Evolutionary conservation across 306 rosid genomes (phyloP).

Genomic region (Medicago arabica): DNA sequence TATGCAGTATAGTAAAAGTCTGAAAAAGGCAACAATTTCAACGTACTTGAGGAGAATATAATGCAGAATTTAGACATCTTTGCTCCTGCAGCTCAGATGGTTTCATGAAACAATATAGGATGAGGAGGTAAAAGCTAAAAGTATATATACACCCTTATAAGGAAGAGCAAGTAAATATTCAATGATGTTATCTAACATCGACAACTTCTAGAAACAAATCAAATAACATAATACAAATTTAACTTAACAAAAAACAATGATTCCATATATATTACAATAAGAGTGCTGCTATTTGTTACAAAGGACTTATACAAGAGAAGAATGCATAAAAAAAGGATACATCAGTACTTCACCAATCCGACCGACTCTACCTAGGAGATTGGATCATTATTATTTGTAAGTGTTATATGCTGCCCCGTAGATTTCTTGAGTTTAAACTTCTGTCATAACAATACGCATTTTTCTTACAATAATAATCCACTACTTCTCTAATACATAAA

Average conservation of each 20-base stretch:
- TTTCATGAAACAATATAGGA: no score
- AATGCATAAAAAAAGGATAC: background rate
- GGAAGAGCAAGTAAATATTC: background rate
- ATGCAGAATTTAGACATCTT: background rate
- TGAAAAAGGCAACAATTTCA: no score
- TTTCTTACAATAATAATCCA: background rate
- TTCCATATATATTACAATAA: background rate
- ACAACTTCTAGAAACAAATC: background rate
- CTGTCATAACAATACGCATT: background rate
- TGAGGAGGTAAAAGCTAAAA: background rate
- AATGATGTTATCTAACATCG: background rate
- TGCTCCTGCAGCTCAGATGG: background rate
- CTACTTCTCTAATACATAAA: constrained; percentile 12
- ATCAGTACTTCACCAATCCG: no score
- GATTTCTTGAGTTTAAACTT: no score
- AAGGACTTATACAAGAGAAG: background rate
- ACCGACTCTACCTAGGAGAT: background rate
- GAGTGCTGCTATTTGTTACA: background rate
- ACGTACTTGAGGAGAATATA: no score
- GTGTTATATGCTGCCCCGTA: no score
- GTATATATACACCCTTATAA: no score
- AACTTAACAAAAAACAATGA: no score
- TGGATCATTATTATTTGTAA: background rate
- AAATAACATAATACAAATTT: background rate
- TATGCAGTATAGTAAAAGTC: no score